phyloP scores from a whole-genome alignment of 805 yeast species.

The Metschnikowia reukaufii region DNA sequence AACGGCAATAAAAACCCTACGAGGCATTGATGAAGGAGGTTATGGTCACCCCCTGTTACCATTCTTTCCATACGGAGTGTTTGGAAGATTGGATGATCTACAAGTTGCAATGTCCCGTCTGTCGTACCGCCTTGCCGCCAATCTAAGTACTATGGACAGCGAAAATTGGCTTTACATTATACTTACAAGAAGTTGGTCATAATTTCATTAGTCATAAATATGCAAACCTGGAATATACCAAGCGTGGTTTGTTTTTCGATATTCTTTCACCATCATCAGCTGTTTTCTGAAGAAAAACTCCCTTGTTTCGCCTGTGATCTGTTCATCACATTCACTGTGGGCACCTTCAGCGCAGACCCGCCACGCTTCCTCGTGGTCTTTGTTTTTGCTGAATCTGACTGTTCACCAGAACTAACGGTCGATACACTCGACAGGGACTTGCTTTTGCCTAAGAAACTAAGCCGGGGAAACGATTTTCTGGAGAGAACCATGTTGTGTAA shows the following conservation, averaged over 20 bases:
- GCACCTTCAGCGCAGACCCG: slow-evolving; percentile 1
- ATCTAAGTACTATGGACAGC: slow-evolving; percentile 24
- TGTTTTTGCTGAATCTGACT: not conserved
- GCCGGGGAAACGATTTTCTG: slow-evolving; percentile 1
- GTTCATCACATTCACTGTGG: slow-evolving; percentile 6
- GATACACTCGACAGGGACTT: slow-evolving; percentile 9
- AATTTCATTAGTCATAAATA: slow-evolving; percentile 12
- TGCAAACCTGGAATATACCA: not conserved
- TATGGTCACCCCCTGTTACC: slow-evolving; percentile 90
- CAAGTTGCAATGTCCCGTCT: slow-evolving; percentile 90
- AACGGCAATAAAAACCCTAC: slow-evolving; percentile 9
- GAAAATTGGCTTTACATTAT: not conserved
- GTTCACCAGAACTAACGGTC: slow-evolving; percentile 2
- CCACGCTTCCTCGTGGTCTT: slow-evolving; percentile 1
- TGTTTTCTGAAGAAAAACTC: slow-evolving; percentile 4
- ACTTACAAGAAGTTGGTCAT: not conserved
- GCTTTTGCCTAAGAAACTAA: slow-evolving; percentile 5
- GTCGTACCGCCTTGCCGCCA: slow-evolving; percentile 84
- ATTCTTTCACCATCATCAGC: not conserved
- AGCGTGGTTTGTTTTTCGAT: not conserved
- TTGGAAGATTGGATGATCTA: slow-evolving; percentile 91
- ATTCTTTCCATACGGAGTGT: slow-evolving; percentile 87
- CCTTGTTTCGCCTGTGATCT: slow-evolving; percentile 11
- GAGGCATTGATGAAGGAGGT: slow-evolving; percentile 39
- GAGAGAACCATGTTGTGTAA: not conserved